Evolutionary conservation across 164 flowering plant species (phyloP), one percentile per base, ranked within the genome.

Genomic region (Pachysandra terminalis): DNA sequence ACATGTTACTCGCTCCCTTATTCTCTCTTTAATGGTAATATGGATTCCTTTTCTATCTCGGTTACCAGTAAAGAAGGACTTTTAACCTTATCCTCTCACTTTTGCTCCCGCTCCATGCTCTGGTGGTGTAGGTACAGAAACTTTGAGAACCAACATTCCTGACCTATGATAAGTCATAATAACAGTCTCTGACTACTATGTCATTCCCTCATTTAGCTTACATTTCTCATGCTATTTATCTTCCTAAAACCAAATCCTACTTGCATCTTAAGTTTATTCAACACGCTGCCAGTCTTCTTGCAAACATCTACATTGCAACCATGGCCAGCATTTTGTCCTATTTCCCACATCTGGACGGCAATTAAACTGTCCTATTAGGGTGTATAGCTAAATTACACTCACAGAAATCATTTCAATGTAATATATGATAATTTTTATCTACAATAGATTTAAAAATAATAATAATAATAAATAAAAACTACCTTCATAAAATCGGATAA

Each of bases 401-500:
- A 45, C 51, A 45, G 51, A 45, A 45, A 13, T 45, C 51, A 45
- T 55, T 22, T 55, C 26, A 55, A 55, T n/a, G 26, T 55, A n/a
- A 24, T 24, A 22, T 32, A 7, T 32, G 7, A 0, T n/a, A 54
- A 27, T 45, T 12, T 19, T 27, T 12, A 5, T n/a, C 1, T 53
- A 51, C 13, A 9, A 41, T 24, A 54, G 19, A 53, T 64, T 26
- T 17, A 49, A 52, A 51, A 19, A n/a, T n/a, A 3, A 52, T 15
- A 5, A 54, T 13, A 48, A 14, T 6, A 57, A 49, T 28, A 17
- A 51, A 23, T 25, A n/a, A n/a, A n/a, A 24, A n/a, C 27, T 72
- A 83, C 84, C 84, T 83, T 81, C 22, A 74, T 58, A 68, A 83
- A 83, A 53, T 79, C 86, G 1, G 80, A 67, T 26, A 81, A 62